Base-by-base conservation (phyloP, 306 rosid species). In the Canavalia ensiformis region DNA sequence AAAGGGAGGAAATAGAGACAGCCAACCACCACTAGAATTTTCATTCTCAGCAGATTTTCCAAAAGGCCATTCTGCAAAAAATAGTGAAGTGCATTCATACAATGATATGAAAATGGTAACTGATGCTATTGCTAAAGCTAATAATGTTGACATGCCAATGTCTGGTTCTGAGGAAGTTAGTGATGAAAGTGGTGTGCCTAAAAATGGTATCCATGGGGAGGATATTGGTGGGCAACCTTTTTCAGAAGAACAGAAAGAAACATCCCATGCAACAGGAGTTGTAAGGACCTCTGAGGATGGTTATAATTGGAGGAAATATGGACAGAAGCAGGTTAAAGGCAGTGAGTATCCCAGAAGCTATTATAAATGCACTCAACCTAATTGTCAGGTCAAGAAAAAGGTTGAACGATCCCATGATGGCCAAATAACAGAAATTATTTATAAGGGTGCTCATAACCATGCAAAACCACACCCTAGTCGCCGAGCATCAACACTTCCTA, bases 281-380 rank as follows among this genome's bases (percentile, higher is more conserved):
- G 78, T 25, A 37, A 92, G 89, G 77, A 88, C 89, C 75, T 84
- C 91, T 78, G 95, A 91, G 74, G 97, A 94, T 80, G 97, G 97
- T 70, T 94, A 92, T 79, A 94, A 91, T 65, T 94, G 98, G 98
- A 92, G 97, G 63, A 95, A 95, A 85, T 95, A 95, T 78, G 98
- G 98, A 30, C 98, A 95, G 72, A 95, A 95, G 80, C 97, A 92
- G 85, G 98, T 95, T 0, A 95, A 92, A 78, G 97, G 98, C 5
- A 91, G 97, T 69, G 97, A 92, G 84, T 95, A 89, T 86, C 98
- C 97, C 4, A 89, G 98, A 74, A 95, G 98, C 84, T 95, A 95
- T 74, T 95, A 91, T 46, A 95, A 92, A 85, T 94, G 98, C 62
- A 92, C 97, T 3, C 84, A 90, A 56, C 84, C 92, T 72, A 91